Evolutionary conservation across 768 basidiomycete species (phyloP), one percentile per base, ranked within the genome.

Genomic region (Collybiopsis luxurians): DNA sequence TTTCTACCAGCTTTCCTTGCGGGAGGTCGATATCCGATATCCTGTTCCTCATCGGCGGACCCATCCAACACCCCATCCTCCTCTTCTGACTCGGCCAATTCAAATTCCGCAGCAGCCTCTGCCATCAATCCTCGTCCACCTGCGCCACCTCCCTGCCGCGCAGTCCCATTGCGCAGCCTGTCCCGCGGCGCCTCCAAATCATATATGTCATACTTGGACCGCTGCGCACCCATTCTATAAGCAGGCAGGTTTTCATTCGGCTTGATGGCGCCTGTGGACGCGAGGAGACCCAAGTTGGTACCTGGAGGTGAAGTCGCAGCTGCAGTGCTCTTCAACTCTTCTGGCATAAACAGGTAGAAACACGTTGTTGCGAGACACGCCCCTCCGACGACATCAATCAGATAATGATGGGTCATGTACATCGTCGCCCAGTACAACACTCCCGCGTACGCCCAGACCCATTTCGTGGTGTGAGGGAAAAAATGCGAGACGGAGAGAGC

Each of bases 371-470:
- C 89, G 60, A 99, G 82, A 67, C 95, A 96, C 0, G 90, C 92
- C 13, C 97, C 97, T 10, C 87, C 91, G 48, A 94, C 92, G 67
- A 98, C 92, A 67, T 99, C 97, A 73, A 99, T 95, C 67, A 99
- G 89, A 78, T 98, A 98, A 75, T 98, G 96, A 71, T 97, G 94
- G 3, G 92, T 92, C 64, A 96, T 88, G 76, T 96, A 98, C 96
- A 98, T 98, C 23, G 96, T 98, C 10, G 92, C 87, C 97, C 97
- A 99, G 70, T 96, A 98, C 3, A 99, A 82, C 17, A 92, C 74
- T 5, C 83, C 85, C 2, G 86, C 87, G 72, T 98, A 99, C 1
- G 73, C 76, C 92, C 94, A 98, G 23, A 86, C 84, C 61, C 79
- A 86, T 2, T 74, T 75, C 1, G 82, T 77, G 30, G 78, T 79